Evolutionary conservation across 1,139 yeast genomes (phyloP), one percentile per base, ranked within the genome.

Genomic region (Nakaseomyces uthaithaninus): DNA sequence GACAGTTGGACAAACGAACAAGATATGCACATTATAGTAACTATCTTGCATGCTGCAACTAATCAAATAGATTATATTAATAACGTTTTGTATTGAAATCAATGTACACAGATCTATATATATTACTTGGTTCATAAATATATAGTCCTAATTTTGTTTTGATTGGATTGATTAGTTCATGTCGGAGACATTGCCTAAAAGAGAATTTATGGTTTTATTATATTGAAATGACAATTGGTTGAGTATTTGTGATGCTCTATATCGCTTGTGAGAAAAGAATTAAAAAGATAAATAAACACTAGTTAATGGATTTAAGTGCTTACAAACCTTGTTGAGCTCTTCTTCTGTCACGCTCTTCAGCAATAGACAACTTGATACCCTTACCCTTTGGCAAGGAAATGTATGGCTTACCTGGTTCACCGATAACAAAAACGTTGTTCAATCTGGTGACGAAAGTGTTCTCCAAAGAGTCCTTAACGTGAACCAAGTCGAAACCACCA

Each of bases 281-380:
- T 31, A 19, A 31, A 31, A 31, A 31, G 35, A 31, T 36, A 41
- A 34, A 43, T 27, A 42, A 39, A 36, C 37, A 38, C 40, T 33
- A 31, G 35, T 31, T 31, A 31, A 31, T 31, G 25, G 17, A 26
- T 27, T 39, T 34, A 38, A 37, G 43, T 43, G 47, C 46, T 57
- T 58, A 58, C 53, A 59, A 58, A 55, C 61, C 62, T 48, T 60
- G 68, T 71, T 78, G 82, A 65, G 86, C 82, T 80, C 93, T 80
- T 77, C 85, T 81, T 81, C 94, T 83, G 89, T 91, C 98, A 78
- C 98, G 89, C 81, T 91, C 98, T 77, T 91, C 98, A 66, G 97
- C 77, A 69, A 89, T 87, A 64, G 94, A 72, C 68, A 91, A 82
- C 79, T 89, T 91, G 72, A 91, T 84, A 84, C 98, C 98, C 82